phyloP scores from a whole-genome alignment of 176 grass and related monocot genomes.

The Olyra latifolia region DNA sequence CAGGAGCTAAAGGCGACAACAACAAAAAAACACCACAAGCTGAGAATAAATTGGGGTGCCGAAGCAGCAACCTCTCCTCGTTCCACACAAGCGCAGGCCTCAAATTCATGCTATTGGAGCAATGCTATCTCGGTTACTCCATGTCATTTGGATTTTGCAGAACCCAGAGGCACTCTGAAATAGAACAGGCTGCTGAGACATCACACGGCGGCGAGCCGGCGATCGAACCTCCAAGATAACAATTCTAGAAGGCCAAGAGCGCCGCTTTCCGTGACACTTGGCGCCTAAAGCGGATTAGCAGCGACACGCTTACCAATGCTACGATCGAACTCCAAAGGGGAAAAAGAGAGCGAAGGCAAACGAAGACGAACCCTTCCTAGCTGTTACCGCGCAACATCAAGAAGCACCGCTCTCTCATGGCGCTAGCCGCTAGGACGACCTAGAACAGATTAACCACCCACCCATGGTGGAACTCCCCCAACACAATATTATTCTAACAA shows the following conservation, averaged over 20 bases:
- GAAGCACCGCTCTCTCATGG: not conserved
- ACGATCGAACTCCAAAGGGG: not conserved
- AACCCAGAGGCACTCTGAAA: not conserved
- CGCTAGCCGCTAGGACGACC: not conserved
- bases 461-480: not conserved
- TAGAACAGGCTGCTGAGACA: not conserved
- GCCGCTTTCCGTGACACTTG: constrained; percentile 10
- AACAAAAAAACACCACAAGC: not conserved
- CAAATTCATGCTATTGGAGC: constrained; percentile 1
- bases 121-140: not conserved
- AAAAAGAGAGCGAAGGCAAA: not conserved
- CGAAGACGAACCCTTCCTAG: constrained; percentile 4
- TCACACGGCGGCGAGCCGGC: not conserved
- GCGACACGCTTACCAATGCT: not conserved
- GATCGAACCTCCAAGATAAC: constrained; percentile 11
- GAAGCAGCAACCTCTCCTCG: constrained; percentile 10
- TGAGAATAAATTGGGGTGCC: not conserved
- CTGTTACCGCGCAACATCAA: constrained; percentile 12
- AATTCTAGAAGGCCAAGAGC: not conserved
- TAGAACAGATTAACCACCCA: constrained; percentile 7
- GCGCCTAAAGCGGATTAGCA: constrained; percentile 9
- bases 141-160: not conserved
- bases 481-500: not conserved
- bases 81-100: constrained; percentile 6
- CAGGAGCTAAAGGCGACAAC: not conserved